These are phyloP conservation scores for Leccinum insigne DNA, from an alignment of 1,284 basidiomycete genomes.

Conservation along the genomic window DNA sequence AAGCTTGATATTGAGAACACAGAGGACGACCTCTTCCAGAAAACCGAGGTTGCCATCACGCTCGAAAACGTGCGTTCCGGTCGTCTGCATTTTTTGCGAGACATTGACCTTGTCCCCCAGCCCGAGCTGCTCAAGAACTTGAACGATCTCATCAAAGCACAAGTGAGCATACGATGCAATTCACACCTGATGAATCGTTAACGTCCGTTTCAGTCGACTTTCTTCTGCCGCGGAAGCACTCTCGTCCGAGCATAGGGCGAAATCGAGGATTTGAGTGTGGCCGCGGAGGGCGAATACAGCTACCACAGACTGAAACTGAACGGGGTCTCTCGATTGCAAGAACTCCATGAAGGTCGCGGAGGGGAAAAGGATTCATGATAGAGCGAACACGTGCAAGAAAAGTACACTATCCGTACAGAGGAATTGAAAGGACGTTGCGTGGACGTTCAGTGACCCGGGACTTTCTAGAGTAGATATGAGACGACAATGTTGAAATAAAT, in stretches of 20 bases:
- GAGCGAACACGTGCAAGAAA: slow-evolving; percentile 4
- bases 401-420: slow-evolving; percentile 14
- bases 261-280: slow-evolving; percentile 89
- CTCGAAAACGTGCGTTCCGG: slow-evolving; percentile 83
- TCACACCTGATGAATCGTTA: not conserved
- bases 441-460: slow-evolving; percentile 69
- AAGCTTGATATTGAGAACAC: slow-evolving; percentile 91
- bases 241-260: slow-evolving; percentile 76
- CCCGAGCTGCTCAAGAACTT: slow-evolving; percentile 96
- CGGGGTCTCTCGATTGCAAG: slow-evolving; percentile 8
- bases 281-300: slow-evolving; percentile 90
- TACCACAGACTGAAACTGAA: not conserved
- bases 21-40: slow-evolving; percentile 95
- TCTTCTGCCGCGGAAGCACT: slow-evolving; percentile 84
- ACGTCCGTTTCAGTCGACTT: slow-evolving; percentile 49
- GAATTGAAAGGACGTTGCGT: not conserved
- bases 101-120: slow-evolving; percentile 39
- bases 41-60: slow-evolving; percentile 97
- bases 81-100: not conserved
- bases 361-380: slow-evolving; percentile 5
- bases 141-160: slow-evolving; percentile 90
- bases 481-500: not conserved
- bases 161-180: slow-evolving; percentile 38
- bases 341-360: slow-evolving; percentile 16
- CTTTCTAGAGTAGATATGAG: slow-evolving; percentile 50